phyloP scores from a whole-genome alignment of 1,284 basidiomycete species.

The Schizophyllum amplum region DNA sequence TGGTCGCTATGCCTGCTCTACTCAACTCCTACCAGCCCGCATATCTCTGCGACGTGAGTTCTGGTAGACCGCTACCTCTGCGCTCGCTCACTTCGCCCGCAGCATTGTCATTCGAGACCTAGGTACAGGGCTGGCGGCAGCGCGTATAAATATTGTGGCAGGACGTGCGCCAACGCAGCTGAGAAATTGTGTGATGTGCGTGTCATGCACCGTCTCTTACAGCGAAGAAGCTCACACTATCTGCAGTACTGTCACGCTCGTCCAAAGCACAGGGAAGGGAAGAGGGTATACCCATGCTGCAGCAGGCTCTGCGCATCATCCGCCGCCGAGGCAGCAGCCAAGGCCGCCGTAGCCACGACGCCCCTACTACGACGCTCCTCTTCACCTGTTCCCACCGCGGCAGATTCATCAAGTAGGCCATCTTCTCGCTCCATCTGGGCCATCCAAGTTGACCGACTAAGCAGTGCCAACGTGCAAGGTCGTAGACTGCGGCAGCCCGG shows the following conservation, averaged over 20 bases:
- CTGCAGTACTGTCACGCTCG: constrained; percentile 39
- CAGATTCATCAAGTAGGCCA: background rate
- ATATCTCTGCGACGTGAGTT: background rate
- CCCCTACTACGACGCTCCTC: constrained; percentile 1
- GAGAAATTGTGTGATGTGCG: constrained; percentile 30
- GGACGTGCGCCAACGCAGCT: constrained; percentile 11
- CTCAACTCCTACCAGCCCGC: background rate
- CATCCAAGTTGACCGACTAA: constrained; percentile 15
- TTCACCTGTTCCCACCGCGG: constrained; percentile 2
- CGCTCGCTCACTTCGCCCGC: background rate
- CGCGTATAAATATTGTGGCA: background rate
- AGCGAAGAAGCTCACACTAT: background rate
- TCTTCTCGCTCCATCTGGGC: background rate
- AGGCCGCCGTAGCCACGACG: constrained; percentile 28
- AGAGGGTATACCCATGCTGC: constrained; percentile 34
- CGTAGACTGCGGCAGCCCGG: constrained; percentile 33
- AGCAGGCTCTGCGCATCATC: background rate
- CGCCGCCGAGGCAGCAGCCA: constrained; percentile 7
- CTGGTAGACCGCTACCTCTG: background rate
- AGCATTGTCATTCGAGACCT: background rate
- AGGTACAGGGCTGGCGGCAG: background rate
- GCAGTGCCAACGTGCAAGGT: background rate
- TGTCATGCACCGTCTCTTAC: background rate
- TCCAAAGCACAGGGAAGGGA: constrained; percentile 41
- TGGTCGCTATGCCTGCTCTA: background rate